Evolutionary conservation across 352 stramenopile genomes (phyloP).

Genomic region (Pilasporangium apinafurcum): DNA sequence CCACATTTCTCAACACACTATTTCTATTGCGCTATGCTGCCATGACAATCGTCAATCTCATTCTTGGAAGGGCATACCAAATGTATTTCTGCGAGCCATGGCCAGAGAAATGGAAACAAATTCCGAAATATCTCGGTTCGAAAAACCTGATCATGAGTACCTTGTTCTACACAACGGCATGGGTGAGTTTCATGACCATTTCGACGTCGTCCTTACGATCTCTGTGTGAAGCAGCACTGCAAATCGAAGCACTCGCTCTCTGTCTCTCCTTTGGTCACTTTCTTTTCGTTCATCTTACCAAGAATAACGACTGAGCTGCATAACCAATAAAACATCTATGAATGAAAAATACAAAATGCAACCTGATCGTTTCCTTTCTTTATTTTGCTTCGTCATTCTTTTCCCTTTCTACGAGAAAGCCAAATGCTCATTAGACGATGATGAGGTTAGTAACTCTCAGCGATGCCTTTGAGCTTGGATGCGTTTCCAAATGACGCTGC

Average conservation of each 20-base stretch:
- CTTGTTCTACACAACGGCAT: slow-evolving; percentile 34
- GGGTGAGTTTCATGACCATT: slow-evolving; percentile 30
- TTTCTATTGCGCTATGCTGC: slow-evolving; percentile 33
- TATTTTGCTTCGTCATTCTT: not conserved
- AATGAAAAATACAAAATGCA: not conserved
- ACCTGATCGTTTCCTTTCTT: slow-evolving; percentile 1
- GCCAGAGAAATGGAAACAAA: slow-evolving; percentile 33
- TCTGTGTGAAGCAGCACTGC: slow-evolving; percentile 34
- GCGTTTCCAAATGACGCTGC: slow-evolving; percentile 1
- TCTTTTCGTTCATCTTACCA: slow-evolving; percentile 14
- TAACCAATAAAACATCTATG: slow-evolving; percentile 1
- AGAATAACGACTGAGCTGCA: not conserved
- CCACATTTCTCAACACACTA: slow-evolving; percentile 37
- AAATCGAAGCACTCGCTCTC: slow-evolving; percentile 46
- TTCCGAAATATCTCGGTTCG: slow-evolving; percentile 54
- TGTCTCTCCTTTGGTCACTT: slow-evolving; percentile 38
- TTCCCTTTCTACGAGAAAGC: not conserved
- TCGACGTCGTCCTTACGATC: slow-evolving; percentile 28
- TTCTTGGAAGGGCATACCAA: slow-evolving; percentile 45
- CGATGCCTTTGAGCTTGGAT: no score
- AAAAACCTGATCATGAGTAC: slow-evolving; percentile 55
- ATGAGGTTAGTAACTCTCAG: no score
- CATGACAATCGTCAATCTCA: slow-evolving; percentile 18
- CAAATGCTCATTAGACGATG: no score
- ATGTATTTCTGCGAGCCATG: slow-evolving; percentile 36